phyloP scores from a whole-genome alignment of 2,329 filamentous ascomycete genomes.

The Mycosphaerella arachidis region DNA sequence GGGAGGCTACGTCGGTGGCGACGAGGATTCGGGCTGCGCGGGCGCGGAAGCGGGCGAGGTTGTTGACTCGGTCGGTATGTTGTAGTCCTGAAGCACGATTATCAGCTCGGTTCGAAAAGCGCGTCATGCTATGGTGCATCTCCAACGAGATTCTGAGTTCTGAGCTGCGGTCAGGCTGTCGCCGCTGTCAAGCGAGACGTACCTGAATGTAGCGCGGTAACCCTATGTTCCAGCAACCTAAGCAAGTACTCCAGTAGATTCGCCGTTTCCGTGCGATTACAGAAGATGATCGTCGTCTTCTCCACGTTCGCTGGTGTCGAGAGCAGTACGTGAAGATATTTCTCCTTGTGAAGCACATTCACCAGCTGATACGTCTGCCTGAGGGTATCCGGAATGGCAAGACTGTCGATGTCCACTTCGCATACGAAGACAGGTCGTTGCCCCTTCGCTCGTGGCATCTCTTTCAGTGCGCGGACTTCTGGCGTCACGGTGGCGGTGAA shows the following conservation, averaged over 20 bases:
- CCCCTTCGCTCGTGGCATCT: constrained; percentile 57
- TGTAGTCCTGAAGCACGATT: constrained; percentile 53
- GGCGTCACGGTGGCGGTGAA: constrained; percentile 95
- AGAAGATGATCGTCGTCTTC: constrained; percentile 86
- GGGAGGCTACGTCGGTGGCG: constrained; percentile 88
- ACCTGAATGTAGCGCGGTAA: constrained; percentile 79
- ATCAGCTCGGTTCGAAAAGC: too few relatives aligned
- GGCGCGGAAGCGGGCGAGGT: constrained; percentile 87
- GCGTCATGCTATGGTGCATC: too few relatives aligned
- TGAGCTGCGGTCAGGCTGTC: too few relatives aligned
- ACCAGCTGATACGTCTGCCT: constrained; percentile 82
- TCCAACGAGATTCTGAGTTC: too few relatives aligned
- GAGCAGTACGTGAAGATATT: constrained; percentile 87
- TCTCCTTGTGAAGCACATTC: constrained; percentile 87
- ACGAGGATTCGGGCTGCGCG: constrained; percentile 77
- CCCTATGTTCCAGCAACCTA: constrained; percentile 78
- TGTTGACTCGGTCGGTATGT: constrained; percentile 78
- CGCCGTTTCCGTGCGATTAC: constrained; percentile 84
- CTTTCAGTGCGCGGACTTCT: constrained; percentile 80
- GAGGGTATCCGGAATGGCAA: constrained; percentile 76
- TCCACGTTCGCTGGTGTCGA: constrained; percentile 69
- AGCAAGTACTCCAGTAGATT: constrained; percentile 85
- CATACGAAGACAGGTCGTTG: constrained; percentile 81
- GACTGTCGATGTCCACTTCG: constrained; percentile 68
- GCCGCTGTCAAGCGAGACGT: too few relatives aligned